A percentile compares a stretch with the other conserved stretches of the same genome.
These are phyloP conservation scores for Aspergillus persii DNA, from an alignment of 2,329 filamentous ascomycete genomes.

Conservation along the genomic window DNA sequence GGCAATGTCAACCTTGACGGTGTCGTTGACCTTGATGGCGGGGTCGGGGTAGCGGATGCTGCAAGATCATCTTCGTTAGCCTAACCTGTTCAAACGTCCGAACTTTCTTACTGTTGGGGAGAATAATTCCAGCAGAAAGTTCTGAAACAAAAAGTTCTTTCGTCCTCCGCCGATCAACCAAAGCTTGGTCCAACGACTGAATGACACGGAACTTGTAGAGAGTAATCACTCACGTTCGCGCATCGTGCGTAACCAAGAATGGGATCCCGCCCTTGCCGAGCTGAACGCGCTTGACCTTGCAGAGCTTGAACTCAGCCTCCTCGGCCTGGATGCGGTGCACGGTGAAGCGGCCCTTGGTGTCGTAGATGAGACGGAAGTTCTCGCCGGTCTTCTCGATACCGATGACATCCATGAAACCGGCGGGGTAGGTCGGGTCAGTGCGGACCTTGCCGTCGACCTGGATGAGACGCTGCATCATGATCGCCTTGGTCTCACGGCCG, in stretches of 20 bases:
- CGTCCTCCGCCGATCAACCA: constrained; percentile 61
- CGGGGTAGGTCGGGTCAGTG: constrained; percentile 95
- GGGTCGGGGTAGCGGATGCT: constrained; percentile 99
- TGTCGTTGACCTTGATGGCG: constrained; percentile 99
- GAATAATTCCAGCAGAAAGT: constrained; percentile 24
- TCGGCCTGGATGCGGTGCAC: constrained; percentile 98
- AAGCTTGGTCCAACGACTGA: constrained; percentile 99
- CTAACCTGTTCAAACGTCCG: constrained; percentile 21
- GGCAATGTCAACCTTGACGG: constrained; percentile 95
- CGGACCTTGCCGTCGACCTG: constrained; percentile 99
- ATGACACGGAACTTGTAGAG: constrained; percentile 75
- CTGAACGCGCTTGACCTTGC: constrained; percentile 99
- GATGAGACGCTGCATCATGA: constrained; percentile 99
- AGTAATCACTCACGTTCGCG: constrained; percentile 92
- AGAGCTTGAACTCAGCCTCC: constrained; percentile 99
- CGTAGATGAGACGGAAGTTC: constrained; percentile 99
- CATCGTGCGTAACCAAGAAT: constrained; percentile 99
- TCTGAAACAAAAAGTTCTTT: constrained; percentile 23
- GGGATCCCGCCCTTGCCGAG: constrained; percentile 99
- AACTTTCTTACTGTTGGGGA: constrained; percentile 30
- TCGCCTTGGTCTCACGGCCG: constrained; percentile 93
- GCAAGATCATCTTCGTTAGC: constrained; percentile 35
- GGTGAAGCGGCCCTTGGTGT: constrained; percentile 99
- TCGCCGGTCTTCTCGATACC: constrained; percentile 99
- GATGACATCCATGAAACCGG: constrained; percentile 99